A percentile compares a stretch with the other conserved stretches of the same genome.
Evolutionary conservation across 2,329 filamentous ascomycete genomes (phyloP).

Genomic region (Colletotrichum sublineola): DNA sequence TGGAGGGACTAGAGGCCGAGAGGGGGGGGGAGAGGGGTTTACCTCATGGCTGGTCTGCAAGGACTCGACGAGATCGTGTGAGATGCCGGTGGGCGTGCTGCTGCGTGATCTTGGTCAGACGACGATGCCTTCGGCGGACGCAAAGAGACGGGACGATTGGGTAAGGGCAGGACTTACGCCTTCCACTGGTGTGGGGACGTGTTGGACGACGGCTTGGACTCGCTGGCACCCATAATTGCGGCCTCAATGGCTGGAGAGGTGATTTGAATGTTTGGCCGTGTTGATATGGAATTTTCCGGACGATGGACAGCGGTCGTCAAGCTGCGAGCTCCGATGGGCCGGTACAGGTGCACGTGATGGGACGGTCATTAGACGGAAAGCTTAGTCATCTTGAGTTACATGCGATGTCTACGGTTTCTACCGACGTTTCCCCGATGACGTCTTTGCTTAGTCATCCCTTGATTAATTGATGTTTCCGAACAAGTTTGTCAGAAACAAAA

Average conservation of each 20-base stretch:
- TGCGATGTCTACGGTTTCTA: slow-evolving; percentile 5
- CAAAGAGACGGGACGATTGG: slow-evolving; percentile 13
- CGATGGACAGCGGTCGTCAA: slow-evolving; percentile 37
- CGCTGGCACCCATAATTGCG: slow-evolving; percentile 68
- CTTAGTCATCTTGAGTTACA: slow-evolving; percentile 5
- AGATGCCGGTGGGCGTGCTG: slow-evolving; percentile 70
- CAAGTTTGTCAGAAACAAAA: neutral
- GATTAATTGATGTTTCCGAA: neutral
- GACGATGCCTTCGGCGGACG: slow-evolving; percentile 2
- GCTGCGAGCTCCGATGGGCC: slow-evolving; percentile 42
- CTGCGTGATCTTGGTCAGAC: slow-evolving; percentile 48
- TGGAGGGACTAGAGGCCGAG: neutral
- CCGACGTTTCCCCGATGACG: neutral
- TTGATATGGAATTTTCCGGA: slow-evolving; percentile 44
- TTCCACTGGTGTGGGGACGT: slow-evolving; percentile 64
- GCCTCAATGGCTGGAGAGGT: slow-evolving; percentile 43
- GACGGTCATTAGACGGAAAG: accelerated
- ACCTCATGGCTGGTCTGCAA: slow-evolving; percentile 91
- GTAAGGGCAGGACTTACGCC: slow-evolving; percentile 58
- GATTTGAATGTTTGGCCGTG: slow-evolving; percentile 41
- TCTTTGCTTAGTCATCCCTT: slow-evolving; percentile 1
- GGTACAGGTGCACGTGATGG: slow-evolving; percentile 35
- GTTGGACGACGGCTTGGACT: slow-evolving; percentile 65
- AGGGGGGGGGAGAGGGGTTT: slow-evolving; percentile 44
- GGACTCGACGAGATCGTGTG: slow-evolving; percentile 84